Base-by-base conservation (phyloP, 2,329 filamentous ascomycete species). In the Fusarium pilosicola region DNA sequence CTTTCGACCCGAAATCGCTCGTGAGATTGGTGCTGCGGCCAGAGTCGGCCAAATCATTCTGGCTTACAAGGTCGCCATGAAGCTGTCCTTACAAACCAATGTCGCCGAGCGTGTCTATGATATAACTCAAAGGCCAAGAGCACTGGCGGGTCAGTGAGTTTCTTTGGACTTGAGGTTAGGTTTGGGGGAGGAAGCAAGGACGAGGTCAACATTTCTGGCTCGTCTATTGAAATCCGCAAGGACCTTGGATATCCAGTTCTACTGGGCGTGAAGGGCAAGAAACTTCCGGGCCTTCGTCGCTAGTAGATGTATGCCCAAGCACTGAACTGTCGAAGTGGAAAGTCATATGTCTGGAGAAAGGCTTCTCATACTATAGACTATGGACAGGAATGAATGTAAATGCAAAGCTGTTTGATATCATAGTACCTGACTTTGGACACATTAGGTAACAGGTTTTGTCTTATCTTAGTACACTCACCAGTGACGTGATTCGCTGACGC, bases 341-440 rank as follows among this genome's bases (percentile, higher is more conserved):
- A 0, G 0, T 4, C 13, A 0, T 3, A 34, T 6, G 17, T 3
- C 17, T 20, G 17, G 30, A 34, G n/a, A 6, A 3, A 5, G 12
- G 8, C 2, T 15, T 2, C 17, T 14, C 6, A 34, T 34, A 20
- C 8, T 20, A 20, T 10, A 11, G 5, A 8, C 11, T 51, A 24
- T 4, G 6, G 6, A 17, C 8, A 24, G 4, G 8, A 51, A 13
- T 15, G 9, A 24, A 15, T 10, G 8, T 0, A 34, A 1, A 34
- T 17, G 15, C 15, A 34, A 34, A 17, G 15, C 15, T 34, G 32
- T 48, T 30, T 3, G 6, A 14, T 9, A 24, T 18, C 12, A 24
- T 34, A 14, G 12, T 20, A 24, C 3, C 12, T 24, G 30, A 34
- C 18, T 5, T 13, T 28, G 10, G 11, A 28, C 13, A 9, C 2